Conservation (phyloP, 2,329 filamentous ascomycete genomes). For the Trichoderma endophyticum region DNA sequence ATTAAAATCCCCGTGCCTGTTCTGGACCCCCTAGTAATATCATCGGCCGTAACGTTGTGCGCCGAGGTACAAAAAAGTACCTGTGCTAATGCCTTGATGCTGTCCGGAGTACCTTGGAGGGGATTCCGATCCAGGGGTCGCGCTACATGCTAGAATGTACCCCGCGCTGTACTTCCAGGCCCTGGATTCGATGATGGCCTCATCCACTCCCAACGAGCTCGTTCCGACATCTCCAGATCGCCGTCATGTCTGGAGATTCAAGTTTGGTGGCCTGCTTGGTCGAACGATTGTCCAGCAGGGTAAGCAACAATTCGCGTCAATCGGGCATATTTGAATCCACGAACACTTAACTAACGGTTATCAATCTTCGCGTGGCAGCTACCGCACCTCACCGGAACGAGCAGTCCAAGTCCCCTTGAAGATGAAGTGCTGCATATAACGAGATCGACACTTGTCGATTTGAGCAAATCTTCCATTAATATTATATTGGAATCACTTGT, state of each 20-base stretch:
- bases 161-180: conserved; percentile 5
- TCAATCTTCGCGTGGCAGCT: conserved; percentile 46
- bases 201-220: conserved; percentile 6
- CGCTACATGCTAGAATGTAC: conserved; percentile 7
- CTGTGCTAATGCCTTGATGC: neutral
- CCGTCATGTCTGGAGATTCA: conserved; percentile 41
- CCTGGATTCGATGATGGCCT: conserved; percentile 10
- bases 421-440: conserved; percentile 62
- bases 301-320: conserved; percentile 29
- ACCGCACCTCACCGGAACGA: conserved; percentile 60
- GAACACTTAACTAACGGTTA: neutral
- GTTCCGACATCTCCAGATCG: conserved; percentile 7
- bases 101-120: neutral
- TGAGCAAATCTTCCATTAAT: conserved; percentile 53
- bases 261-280: conserved; percentile 56
- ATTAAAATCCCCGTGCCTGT: neutral
- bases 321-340: neutral
- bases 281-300: conserved; percentile 53
- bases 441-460: conserved; percentile 57
- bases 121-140: neutral
- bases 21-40: neutral
- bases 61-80: neutral
- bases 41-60: neutral
- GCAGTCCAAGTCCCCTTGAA: conserved; percentile 53
- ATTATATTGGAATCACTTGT: conserved; percentile 57